A percentile compares a stretch with the other conserved stretches of the same genome.
Conservation (phyloP, 208 protist genomes). For the Trichomonas tenax region DNA sequence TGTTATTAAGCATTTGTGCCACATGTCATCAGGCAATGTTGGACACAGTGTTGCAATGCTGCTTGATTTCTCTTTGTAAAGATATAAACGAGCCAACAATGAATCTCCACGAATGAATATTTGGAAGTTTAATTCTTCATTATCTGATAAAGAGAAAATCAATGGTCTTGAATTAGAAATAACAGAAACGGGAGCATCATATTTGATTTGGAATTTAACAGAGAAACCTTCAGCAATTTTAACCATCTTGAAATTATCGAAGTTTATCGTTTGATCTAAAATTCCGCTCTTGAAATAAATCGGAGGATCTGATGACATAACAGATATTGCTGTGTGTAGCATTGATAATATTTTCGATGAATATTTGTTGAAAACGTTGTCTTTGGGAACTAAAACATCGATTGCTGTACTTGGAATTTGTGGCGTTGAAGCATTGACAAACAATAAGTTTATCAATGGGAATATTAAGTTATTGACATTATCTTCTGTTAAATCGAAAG, state of each 20-base stretch:
- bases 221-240: background rate
- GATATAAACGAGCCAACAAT: background rate
- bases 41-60: background rate
- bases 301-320: background rate
- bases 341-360: background rate
- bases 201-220: background rate
- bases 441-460: background rate
- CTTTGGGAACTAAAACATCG: background rate
- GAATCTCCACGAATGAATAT: background rate
- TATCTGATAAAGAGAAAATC: background rate
- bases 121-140: background rate
- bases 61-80: background rate
- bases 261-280: no score
- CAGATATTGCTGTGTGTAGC: background rate
- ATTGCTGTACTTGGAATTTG: background rate
- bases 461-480: background rate
- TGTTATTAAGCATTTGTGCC: background rate
- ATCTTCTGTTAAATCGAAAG: background rate
- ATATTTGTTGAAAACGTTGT: background rate
- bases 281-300: no score
- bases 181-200: background rate
- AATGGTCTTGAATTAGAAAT: background rate
- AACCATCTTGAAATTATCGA: background rate
- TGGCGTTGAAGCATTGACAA: no score
- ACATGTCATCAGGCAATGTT: background rate